Base-by-base conservation (phyloP, 169 alveolate species). In the Perkinsus olseni region DNA sequence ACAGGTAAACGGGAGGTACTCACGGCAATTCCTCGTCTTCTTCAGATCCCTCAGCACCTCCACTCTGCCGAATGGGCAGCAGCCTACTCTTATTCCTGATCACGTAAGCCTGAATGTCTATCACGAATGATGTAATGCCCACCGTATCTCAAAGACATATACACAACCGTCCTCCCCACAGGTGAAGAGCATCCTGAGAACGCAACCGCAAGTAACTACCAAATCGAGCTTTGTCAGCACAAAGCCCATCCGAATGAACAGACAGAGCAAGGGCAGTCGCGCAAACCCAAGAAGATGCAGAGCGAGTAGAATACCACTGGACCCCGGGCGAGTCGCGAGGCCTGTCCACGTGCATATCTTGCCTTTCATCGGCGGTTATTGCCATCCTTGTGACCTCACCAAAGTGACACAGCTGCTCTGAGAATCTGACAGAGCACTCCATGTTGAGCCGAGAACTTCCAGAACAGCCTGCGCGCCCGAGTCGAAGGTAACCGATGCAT, bases 161-260 rank as follows among this genome's bases (percentile, higher is more conserved):
- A 97, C 93, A 39, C 96, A 91, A 34, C 98, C 97, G 94, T 97
- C 99, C 94, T 96, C 95, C 0, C 97, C 97, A 74, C 96, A 96
- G 36, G 98, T 95, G 91, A 97, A 96, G 24, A 97, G 93, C 91
- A 94, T 94, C 74, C 95, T 92, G 93, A 96, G 97, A 93, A 97
- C 98, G 95, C 50, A 40, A 40, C 50, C 21, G 50, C 50, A n/a
- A n/a, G n/a, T n/a, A n/a, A n/a, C n/a, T n/a, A n/a, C n/a, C n/a
- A n/a, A 96, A 97, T 45, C 24, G 6, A 17, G 62, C 6, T 10
- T 45, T 10, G 6, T 45, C 24, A 45, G 6, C 24, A 17, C 62
- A 45, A 45, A 10, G 24, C 17, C 17, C 6, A 6, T 45, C 6
- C 62, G 6, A 17, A 10, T 10, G 17, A 6, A 10, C 62, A 17